phyloP scores from a whole-genome alignment of 306 rosid genomes.

The Quercus parvula region DNA sequence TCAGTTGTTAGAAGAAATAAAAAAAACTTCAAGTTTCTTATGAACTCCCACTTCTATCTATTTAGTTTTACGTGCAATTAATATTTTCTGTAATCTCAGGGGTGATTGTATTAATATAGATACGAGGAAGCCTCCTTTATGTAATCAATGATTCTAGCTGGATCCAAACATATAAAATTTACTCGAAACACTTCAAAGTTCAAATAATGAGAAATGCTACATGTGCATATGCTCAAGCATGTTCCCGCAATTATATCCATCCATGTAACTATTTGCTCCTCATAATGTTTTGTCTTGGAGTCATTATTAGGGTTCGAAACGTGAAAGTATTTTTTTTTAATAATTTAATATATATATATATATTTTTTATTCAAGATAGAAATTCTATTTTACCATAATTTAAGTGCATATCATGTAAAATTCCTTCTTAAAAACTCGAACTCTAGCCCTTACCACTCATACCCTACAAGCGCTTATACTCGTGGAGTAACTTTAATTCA shows the following conservation, averaged over 20 bases:
- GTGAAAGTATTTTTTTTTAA: no score
- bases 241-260: conserved; percentile 14
- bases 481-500: accelerated
- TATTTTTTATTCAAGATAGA: no score
- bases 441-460: accelerated
- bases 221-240: conserved; percentile 14
- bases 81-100: conserved; percentile 15
- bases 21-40: not conserved
- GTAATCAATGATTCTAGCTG: not conserved
- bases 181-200: conserved; percentile 16
- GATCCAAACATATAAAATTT: no score
- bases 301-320: no score
- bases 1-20: no score
- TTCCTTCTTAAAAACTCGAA: accelerated
- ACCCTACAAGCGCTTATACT: accelerated
- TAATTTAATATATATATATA: no score
- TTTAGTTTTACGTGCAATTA: not conserved
- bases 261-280: not conserved
- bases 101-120: not conserved
- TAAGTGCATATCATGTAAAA: accelerated
- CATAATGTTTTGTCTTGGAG: not conserved
- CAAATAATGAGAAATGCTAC: not conserved
- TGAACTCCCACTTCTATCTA: not conserved
- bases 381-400: accelerated
- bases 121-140: not conserved